Base-by-base conservation (phyloP, 371 early-diverging fungal genomes). In the Chytridium lagenaria region DNA sequence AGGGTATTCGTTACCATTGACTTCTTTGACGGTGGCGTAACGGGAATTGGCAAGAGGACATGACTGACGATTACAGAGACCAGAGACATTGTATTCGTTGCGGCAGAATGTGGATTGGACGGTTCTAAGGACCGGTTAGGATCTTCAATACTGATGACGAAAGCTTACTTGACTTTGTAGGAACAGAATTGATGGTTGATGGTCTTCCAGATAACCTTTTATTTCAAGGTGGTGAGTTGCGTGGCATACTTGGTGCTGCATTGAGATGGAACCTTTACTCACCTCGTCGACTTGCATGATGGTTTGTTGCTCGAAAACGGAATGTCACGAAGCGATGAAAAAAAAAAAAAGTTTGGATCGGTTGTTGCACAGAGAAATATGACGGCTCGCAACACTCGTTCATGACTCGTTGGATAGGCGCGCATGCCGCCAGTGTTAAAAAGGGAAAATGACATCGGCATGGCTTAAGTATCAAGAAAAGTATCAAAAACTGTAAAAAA, bases 11-110 rank as follows among this genome's bases (percentile, higher is more conserved):
- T 55, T 10, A 55, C 55, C 55, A 37, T 94, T 85, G 50, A 87
- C 84, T 78, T 98, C 98, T 77, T 98, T 92, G 44, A 99, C 91
- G 1, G 99, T 99, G 26, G 99, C 99, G 83, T 99, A 99, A 77
- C 93, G 90, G 67, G 92, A 91, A 87, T 99, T 99, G 66, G 99
- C 98, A 73, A 99, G 86, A 19, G 99, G 99, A 83, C 99, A 99
- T 12, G 96, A 94, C 77, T 92, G 93, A 49, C 95, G 90, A 84
- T 93, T 94, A 89, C 99, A 99, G 30, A 98, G 89, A 52, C 99
- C 99, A 7, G 99, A 97, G 7, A 98, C 93, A 84, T 99, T 99
- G 87, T 98, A 95, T 80, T 93, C 93, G 80, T 99, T 98, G 77
- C 96, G 93, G 86, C 99, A 99, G 73, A 99, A 95, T 79, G 88